phyloP scores from a whole-genome alignment of 2,329 filamentous ascomycete species.

The Grosmannia huntii region DNA sequence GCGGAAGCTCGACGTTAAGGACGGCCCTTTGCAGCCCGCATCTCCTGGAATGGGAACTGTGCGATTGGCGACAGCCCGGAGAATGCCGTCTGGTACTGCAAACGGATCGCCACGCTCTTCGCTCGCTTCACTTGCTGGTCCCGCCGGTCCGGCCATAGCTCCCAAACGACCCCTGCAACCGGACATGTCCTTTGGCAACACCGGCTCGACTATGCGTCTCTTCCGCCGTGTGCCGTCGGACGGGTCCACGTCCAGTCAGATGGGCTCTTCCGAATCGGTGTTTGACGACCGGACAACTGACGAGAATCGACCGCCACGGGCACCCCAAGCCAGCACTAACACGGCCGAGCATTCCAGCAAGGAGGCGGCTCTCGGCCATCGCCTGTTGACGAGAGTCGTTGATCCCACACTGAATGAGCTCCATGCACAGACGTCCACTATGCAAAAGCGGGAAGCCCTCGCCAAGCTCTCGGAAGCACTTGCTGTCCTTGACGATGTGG shows the following conservation, averaged over 20 bases:
- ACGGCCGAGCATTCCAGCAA: conserved; percentile 50
- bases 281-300: conserved; percentile 23
- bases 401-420: conserved; percentile 77
- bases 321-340: conserved; percentile 18
- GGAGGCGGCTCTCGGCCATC: conserved; percentile 69
- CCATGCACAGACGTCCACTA: conserved; percentile 60
- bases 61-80: conserved; percentile 43
- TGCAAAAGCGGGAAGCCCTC: conserved; percentile 67
- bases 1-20: conserved; percentile 47
- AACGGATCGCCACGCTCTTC: conserved; percentile 15
- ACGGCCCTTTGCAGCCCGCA: conserved; percentile 43
- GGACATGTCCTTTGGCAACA: conserved; percentile 89
- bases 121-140: not conserved
- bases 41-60: conserved; percentile 44
- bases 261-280: conserved; percentile 10
- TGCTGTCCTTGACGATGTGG: conserved; percentile 68
- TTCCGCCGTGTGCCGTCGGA: conserved; percentile 79
- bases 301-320: conserved; percentile 46
- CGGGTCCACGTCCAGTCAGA: conserved; percentile 33
- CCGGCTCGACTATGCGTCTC: conserved; percentile 78
- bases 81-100: conserved; percentile 27
- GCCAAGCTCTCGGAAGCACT: conserved; percentile 77
- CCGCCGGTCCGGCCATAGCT: conserved; percentile 23
- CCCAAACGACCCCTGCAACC: conserved; percentile 71
- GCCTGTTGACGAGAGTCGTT: conserved; percentile 68